Evolutionary conservation across 768 basidiomycete species (phyloP).

Genomic region (Tylopilus sp.): DNA sequence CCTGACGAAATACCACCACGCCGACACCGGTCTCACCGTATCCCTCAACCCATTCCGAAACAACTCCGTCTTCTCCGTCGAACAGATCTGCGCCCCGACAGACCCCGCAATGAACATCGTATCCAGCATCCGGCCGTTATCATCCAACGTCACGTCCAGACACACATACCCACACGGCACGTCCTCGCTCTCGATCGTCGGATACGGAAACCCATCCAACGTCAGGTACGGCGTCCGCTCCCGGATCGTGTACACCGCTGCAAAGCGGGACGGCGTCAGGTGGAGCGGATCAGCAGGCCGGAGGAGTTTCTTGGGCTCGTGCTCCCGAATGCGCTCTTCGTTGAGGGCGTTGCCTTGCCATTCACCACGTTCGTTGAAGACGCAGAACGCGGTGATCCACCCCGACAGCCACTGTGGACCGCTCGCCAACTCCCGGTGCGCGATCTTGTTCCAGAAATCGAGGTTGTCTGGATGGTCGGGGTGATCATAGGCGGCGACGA

Average conservation of each 20-base stretch:
- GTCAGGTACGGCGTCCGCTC: constrained; percentile 19
- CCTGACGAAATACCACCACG: constrained; percentile 32
- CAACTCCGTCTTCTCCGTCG: constrained; percentile 27
- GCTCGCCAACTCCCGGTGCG: constrained; percentile 25
- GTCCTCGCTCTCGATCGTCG: constrained; percentile 25
- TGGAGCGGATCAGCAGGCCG: constrained; percentile 27
- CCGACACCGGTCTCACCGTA: constrained; percentile 29
- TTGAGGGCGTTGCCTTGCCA: constrained; percentile 32
- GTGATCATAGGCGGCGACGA: constrained; percentile 35
- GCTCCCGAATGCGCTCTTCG: constrained; percentile 26
- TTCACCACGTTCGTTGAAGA: constrained; percentile 28
- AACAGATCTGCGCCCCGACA: constrained; percentile 29
- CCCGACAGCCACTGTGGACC: constrained; percentile 35
- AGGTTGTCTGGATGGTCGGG: constrained; percentile 28
- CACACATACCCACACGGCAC: constrained; percentile 30
- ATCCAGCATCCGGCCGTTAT: constrained; percentile 24
- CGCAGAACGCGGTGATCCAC: constrained; percentile 40
- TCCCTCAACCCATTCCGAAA: constrained; percentile 31
- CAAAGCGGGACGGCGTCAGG: constrained; percentile 24
- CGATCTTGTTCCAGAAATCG: constrained; percentile 39
- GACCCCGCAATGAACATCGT: constrained; percentile 30
- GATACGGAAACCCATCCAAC: constrained; percentile 29
- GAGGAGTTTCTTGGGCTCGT: constrained; percentile 31
- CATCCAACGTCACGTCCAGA: constrained; percentile 28
- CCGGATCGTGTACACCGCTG: constrained; percentile 24